Conservation (phyloP, 495 filamentous ascomycete species). For the Neurospora pannonica region DNA sequence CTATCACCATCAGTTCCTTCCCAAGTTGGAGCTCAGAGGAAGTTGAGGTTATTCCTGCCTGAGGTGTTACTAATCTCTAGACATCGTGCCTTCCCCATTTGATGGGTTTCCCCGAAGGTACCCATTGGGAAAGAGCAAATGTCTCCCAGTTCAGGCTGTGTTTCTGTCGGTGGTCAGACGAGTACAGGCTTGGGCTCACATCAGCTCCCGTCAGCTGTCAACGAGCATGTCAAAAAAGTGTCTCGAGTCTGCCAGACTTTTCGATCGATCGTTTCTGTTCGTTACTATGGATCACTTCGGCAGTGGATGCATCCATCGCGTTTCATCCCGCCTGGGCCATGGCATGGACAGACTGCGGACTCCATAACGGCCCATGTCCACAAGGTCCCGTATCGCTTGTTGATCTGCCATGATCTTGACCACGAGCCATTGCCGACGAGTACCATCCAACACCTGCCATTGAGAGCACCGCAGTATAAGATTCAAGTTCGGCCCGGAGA, state of each 20-base stretch:
- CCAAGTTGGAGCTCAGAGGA: background rate
- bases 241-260: background rate
- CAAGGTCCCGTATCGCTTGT: background rate
- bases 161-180: background rate
- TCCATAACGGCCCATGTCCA: background rate
- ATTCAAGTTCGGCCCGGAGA: background rate
- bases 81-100: background rate
- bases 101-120: background rate
- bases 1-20: background rate
- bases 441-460: background rate
- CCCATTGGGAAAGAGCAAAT: background rate
- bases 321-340: background rate
- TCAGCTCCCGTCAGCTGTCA: background rate
- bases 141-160: background rate
- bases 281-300: background rate
- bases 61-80: background rate
- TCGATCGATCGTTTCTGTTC: background rate
- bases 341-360: background rate
- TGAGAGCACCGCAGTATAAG: background rate
- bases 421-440: background rate
- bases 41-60: background rate
- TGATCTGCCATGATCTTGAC: background rate
- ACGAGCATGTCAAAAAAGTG: background rate
- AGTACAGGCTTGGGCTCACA: background rate
- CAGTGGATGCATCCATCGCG: background rate